Percentiles rank a stretch among this genome's conserved stretches.
These are phyloP conservation scores for Psilocybe azurescens DNA, from an alignment of 768 basidiomycete genomes.

Conservation along the genomic window DNA sequence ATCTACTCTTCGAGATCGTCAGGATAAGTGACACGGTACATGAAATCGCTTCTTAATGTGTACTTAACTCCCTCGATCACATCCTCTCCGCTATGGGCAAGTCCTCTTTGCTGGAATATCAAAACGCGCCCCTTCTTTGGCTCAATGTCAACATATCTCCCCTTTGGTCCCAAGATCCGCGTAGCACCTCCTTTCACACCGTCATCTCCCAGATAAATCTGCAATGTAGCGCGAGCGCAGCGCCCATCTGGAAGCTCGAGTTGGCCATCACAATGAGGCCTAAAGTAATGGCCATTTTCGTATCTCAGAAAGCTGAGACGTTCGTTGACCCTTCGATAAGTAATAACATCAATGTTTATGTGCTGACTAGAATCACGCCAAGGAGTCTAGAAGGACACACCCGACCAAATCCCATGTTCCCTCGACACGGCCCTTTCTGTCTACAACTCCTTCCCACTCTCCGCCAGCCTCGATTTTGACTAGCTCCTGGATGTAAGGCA, in stretches of 20 bases:
- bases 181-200: slow-evolving; percentile 46
- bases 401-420: slow-evolving; percentile 42
- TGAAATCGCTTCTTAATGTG: slow-evolving; percentile 45
- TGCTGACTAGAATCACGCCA: no score
- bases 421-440: slow-evolving; percentile 24
- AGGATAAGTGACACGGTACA: slow-evolving; percentile 30
- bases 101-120: slow-evolving; percentile 47
- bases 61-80: slow-evolving; percentile 45
- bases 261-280: slow-evolving; percentile 43
- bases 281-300: slow-evolving; percentile 48
- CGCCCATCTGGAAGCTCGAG: slow-evolving; percentile 41
- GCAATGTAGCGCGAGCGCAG: slow-evolving; percentile 45
- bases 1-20: background rate
- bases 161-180: slow-evolving; percentile 36
- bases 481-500: slow-evolving; percentile 43
- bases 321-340: slow-evolving; percentile 36
- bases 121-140: slow-evolving; percentile 48
- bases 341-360: background rate
- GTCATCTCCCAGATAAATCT: slow-evolving; percentile 49
- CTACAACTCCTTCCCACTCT: slow-evolving; percentile 39
- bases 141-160: slow-evolving; percentile 42
- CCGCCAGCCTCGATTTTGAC: slow-evolving; percentile 34
- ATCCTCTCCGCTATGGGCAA: slow-evolving; percentile 49
- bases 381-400: slow-evolving; percentile 18
- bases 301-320: slow-evolving; percentile 51